These are phyloP conservation scores for Manihot esculenta DNA, from an alignment of 441 rosid genomes.

Conservation along the genomic window DNA sequence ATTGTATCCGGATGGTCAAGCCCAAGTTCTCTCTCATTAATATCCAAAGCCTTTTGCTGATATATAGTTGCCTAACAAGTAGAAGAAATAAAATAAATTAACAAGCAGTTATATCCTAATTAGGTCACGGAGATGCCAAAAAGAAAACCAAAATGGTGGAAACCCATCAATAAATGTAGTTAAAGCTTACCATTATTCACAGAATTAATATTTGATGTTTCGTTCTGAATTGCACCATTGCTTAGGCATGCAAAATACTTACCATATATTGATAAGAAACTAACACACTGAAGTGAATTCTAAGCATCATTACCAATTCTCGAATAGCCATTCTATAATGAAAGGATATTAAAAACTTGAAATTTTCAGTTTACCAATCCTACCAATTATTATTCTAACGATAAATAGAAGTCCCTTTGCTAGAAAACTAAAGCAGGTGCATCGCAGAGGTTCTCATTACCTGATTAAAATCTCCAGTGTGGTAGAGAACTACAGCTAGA, in stretches of 20 bases:
- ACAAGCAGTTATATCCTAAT: not conserved
- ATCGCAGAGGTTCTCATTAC: constrained; percentile 32
- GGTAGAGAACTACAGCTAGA: constrained; percentile 90
- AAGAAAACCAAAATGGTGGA: not conserved
- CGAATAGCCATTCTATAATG: not conserved
- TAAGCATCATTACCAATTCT: not conserved
- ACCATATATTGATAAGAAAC: not conserved
- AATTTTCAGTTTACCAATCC: not conserved
- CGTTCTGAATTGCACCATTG: constrained; percentile 1
- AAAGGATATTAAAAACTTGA: not conserved
- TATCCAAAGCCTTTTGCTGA: constrained; percentile 93
- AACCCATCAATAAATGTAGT: not conserved
- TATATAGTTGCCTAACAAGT: constrained; percentile 65
- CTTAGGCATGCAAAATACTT: constrained; percentile 10
- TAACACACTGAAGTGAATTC: not conserved
- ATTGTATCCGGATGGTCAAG: constrained; percentile 91
- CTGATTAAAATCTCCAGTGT: constrained; percentile 91
- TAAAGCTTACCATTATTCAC: not conserved
- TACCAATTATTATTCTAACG: not conserved
- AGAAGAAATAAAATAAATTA: not conserved
- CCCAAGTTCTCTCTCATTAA: constrained; percentile 92
- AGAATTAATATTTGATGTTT: not conserved
- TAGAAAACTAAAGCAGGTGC: constrained; percentile 1
- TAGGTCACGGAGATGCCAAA: constrained; percentile 5
- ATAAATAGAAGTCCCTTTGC: not conserved